phyloP scores from a whole-genome alignment of 2,329 filamentous ascomycete genomes.

The Colletotrichum melonis region DNA sequence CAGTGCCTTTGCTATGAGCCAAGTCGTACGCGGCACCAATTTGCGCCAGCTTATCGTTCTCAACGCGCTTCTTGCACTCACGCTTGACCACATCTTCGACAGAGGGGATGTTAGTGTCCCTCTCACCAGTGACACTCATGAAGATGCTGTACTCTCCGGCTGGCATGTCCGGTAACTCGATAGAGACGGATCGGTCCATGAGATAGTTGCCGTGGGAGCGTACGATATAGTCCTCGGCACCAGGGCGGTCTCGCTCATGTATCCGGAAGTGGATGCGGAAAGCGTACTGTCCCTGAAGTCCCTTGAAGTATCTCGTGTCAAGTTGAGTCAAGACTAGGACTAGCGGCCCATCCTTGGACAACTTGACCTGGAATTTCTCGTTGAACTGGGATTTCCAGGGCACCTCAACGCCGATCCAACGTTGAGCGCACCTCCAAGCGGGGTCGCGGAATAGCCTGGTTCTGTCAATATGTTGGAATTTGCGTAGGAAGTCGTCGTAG shows the following conservation, averaged over 20 bases:
- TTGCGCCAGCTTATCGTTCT: constrained; percentile 69
- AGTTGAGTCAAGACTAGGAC: constrained; percentile 72
- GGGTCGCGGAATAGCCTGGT: constrained; percentile 70
- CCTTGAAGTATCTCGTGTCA: constrained; percentile 71
- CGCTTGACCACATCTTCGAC: constrained; percentile 68
- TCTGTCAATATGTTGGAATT: constrained; percentile 71
- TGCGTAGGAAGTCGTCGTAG: constrained; percentile 71
- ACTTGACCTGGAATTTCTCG: constrained; percentile 69
- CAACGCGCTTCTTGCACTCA: constrained; percentile 57
- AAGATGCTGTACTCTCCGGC: constrained; percentile 69
- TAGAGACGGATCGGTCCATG: constrained; percentile 68
- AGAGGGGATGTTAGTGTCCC: constrained; percentile 54
- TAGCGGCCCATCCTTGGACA: constrained; percentile 67
- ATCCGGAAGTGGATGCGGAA: constrained; percentile 63
- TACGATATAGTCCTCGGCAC: constrained; percentile 69
- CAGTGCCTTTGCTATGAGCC: constrained; percentile 68
- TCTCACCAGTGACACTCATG: constrained; percentile 64
- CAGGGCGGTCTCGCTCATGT: constrained; percentile 60
- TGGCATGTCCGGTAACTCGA: constrained; percentile 66
- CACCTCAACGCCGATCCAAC: constrained; percentile 72
- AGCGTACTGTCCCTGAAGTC: constrained; percentile 68
- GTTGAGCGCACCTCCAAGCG: constrained; percentile 68
- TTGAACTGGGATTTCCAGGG: constrained; percentile 72
- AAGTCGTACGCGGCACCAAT: constrained; percentile 70
- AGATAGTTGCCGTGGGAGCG: constrained; percentile 69